Evolutionary conservation across 2,329 filamentous ascomycete genomes (phyloP).

Genomic region (Epichloe coenophiala): DNA sequence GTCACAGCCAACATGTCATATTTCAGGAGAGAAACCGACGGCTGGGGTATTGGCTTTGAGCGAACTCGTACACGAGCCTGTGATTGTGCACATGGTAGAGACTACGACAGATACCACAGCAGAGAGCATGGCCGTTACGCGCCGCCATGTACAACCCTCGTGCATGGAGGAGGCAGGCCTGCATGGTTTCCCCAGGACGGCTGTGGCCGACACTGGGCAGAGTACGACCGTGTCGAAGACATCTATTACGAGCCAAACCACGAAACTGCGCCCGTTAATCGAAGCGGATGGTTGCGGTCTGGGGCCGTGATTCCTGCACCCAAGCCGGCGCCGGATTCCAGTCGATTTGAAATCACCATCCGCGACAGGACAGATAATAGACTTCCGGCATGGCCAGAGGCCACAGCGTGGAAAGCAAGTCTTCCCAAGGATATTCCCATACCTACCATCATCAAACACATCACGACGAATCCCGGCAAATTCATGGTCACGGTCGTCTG

Average conservation of each 20-base stretch:
- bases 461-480: not conserved
- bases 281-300: not conserved
- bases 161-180: too few relatives aligned
- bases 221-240: too few relatives aligned
- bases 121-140: too few relatives aligned
- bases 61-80: not conserved
- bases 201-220: too few relatives aligned
- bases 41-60: not conserved
- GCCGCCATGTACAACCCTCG: too few relatives aligned
- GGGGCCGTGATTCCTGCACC: not conserved
- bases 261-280: not conserved
- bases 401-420: not conserved
- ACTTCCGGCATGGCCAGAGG: not conserved
- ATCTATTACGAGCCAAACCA: not conserved
- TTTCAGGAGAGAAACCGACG: not conserved
- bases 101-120: not conserved
- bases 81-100: not conserved
- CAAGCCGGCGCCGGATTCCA: not conserved
- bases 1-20: not conserved
- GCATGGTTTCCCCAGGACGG: too few relatives aligned
- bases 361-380: slow-evolving; percentile 1
- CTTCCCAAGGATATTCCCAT: not conserved
- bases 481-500: not conserved
- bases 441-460: not conserved
- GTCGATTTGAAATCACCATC: not conserved